Conservation (phyloP, 768 basidiomycete genomes). For the Mycena kentingensis region DNA sequence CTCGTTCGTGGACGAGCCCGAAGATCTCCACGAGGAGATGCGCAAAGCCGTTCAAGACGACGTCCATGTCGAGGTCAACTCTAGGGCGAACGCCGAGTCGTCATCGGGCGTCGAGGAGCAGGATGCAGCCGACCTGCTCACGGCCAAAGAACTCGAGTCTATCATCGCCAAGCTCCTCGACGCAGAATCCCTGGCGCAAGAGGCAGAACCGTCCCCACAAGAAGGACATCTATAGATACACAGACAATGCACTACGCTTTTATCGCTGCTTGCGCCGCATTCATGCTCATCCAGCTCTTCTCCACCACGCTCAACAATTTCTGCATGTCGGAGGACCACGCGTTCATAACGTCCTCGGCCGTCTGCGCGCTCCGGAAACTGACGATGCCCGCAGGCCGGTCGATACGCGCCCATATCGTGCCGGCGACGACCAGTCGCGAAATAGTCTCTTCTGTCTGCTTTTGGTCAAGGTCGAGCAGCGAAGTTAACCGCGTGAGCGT, state of each 20-base stretch:
- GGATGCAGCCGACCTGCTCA: background rate
- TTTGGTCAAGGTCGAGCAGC: conserved; percentile 80
- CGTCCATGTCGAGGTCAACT: background rate
- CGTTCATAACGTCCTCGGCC: conserved; percentile 94
- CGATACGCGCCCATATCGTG: conserved; percentile 91
- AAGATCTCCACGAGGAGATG: background rate
- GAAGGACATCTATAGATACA: conserved; percentile 4
- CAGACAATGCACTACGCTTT: conserved; percentile 34
- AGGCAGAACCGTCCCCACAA: no score
- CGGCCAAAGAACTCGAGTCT: background rate
- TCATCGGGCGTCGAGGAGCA: background rate
- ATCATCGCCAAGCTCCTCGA: background rate
- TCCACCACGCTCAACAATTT: conserved; percentile 89
- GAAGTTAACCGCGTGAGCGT: conserved; percentile 79
- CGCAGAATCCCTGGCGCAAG: no score
- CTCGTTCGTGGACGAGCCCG: background rate
- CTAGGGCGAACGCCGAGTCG: background rate
- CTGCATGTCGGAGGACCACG: conserved; percentile 97
- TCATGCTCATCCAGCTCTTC: conserved; percentile 99
- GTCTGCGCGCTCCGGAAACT: conserved; percentile 81
- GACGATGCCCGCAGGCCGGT: conserved; percentile 88
- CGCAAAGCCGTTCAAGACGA: background rate
- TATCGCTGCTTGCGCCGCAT: conserved; percentile 82
- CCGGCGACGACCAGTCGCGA: conserved; percentile 89
- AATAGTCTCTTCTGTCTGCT: conserved; percentile 86